Conservation (phyloP, 208 protist genomes). For the Strigomonas culicis region DNA sequence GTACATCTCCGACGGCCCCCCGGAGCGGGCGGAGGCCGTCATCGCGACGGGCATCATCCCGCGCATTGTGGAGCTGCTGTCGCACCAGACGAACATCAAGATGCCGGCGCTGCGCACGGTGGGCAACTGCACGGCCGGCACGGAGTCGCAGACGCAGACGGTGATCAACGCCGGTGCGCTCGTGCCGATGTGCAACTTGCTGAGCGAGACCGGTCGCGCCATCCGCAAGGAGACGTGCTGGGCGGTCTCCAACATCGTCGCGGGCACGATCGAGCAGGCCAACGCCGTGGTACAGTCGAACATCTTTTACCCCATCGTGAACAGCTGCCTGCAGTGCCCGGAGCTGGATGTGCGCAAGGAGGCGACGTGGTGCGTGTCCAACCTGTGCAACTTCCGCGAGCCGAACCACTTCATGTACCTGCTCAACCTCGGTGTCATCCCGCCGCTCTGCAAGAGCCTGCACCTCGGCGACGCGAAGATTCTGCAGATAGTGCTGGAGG, state of each 20-base stretch:
- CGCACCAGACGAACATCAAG: conserved; percentile 66
- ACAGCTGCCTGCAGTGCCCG: conserved; percentile 58
- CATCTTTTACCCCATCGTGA: conserved; percentile 92
- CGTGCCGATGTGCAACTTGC: conserved; percentile 61
- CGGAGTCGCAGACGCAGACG: conserved; percentile 95
- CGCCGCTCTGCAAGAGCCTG: conserved; percentile 92
- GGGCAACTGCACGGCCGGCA: conserved; percentile 98
- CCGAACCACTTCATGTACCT: conserved; percentile 35
- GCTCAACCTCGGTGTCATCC: conserved; percentile 86
- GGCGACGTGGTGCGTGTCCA: conserved; percentile 97
- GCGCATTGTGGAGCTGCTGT: conserved; percentile 38
- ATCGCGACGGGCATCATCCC: conserved; percentile 27
- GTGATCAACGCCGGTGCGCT: conserved; percentile 94
- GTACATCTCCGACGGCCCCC: conserved; percentile 97
- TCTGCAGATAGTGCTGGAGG: conserved; percentile 95
- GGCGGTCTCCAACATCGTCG: conserved; percentile 99
- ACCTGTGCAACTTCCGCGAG: conserved; percentile 90
- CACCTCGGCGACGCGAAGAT: conserved; percentile 87
- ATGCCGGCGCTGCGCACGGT: conserved; percentile 96
- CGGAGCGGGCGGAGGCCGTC: conserved; percentile 92
- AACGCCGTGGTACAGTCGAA: conserved; percentile 88
- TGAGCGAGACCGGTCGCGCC: conserved; percentile 76
- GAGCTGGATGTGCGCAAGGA: conserved; percentile 98
- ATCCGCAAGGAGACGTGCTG: conserved; percentile 99
- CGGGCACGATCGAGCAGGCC: conserved; percentile 94